These are phyloP conservation scores for Suillus luteus DNA, from an alignment of 768 basidiomycete species.

Conservation along the genomic window DNA sequence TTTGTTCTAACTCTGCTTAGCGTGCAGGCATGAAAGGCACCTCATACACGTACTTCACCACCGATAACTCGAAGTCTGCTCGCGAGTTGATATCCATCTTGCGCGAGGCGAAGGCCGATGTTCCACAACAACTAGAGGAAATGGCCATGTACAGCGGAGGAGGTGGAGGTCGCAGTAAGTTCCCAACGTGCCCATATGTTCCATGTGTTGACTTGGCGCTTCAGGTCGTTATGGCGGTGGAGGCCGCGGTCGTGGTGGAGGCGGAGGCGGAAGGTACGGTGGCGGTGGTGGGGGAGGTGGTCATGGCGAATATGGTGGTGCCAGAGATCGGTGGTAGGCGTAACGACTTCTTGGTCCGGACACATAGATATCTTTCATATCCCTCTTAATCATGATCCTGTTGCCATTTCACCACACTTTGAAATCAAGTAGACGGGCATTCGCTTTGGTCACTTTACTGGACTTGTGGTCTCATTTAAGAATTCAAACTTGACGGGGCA, in stretches of 20 bases:
- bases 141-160: slow-evolving; percentile 89
- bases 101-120: slow-evolving; percentile 79
- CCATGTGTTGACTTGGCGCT: slow-evolving; percentile 12
- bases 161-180: slow-evolving; percentile 71
- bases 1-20: slow-evolving; percentile 40
- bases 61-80: slow-evolving; percentile 93
- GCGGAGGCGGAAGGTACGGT: slow-evolving; percentile 44
- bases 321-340: slow-evolving; percentile 19
- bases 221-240: slow-evolving; percentile 61
- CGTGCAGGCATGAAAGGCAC: slow-evolving; percentile 91
- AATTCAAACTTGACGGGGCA: neutral
- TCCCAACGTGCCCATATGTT: slow-evolving; percentile 1
- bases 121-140: slow-evolving; percentile 90
- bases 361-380: slow-evolving; percentile 6
- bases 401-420: neutral
- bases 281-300: slow-evolving; percentile 43
- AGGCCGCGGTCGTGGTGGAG: slow-evolving; percentile 48
- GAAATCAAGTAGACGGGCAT: neutral
- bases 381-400: slow-evolving; percentile 6
- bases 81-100: slow-evolving; percentile 89
- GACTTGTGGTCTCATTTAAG: neutral
- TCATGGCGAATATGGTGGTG: slow-evolving; percentile 34
- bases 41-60: slow-evolving; percentile 95
- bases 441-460: neutral
- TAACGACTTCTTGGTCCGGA: slow-evolving; percentile 7